Evolutionary conservation across 2,329 filamentous ascomycete genomes (phyloP), one percentile per base, ranked within the genome.

Genomic region (Hyphodiscus sp.): DNA sequence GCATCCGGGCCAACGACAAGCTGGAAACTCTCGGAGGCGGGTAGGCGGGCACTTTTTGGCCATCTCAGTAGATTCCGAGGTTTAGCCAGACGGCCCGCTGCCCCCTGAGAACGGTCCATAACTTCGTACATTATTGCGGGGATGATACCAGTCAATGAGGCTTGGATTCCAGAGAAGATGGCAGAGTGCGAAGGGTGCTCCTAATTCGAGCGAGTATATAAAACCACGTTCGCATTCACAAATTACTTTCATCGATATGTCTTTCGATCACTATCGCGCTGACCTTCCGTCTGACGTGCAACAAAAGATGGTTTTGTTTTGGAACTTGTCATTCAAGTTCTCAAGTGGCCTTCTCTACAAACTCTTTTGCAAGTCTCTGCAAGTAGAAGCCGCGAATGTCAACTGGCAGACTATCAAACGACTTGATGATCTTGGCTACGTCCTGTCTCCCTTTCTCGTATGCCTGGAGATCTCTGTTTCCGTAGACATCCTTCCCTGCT

Each of bases 401-500:
- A 23, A 69, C 67, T 2, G 89, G 86, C 26, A 92, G 60, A 10
- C 75, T 79, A 41, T 79, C 76, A 65, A 92, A 90, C 2, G 75
- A 75, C 56, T 76, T 81, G 0, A 73, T 70, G 23, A 95, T 84
- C 60, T 81, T 85, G 45, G 80, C 76, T 6, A 95, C 70, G 62
- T 92, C 87, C 58, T 80, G 77, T 50, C 91, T 77, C 0, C 87
- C 88, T 63, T 87, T 90, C 67, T 95, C 89, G 66, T 95, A 95
- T 1, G 86, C 87, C 41, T 86, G 85, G 48, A 96, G 69, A 69
- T 96, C 91, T 41, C 89, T 78, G 66, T 95, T 96, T 1, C 89
- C 91, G 66, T 96, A 96, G 0, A 95, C 86, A 67, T 96, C 91
- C 59, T 84, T 80, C 1, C 91, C 90, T 1, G 78, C 69, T 0